Conservation (phyloP, 129 eudicot species). For the Calendula officinalis region DNA sequence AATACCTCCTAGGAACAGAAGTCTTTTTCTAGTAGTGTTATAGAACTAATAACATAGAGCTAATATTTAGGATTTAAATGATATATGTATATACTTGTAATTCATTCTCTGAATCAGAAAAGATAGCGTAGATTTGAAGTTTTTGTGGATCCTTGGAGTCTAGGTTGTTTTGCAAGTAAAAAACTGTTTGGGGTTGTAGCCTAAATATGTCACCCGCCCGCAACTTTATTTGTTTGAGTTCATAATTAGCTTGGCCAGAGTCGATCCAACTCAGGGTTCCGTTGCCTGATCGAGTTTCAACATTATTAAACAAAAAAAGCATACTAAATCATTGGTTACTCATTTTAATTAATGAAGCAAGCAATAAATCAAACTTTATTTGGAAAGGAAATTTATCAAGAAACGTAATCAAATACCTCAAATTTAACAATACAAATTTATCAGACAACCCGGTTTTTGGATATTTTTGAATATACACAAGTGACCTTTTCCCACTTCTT, state of each 20-base stretch:
- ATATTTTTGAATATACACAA: no score
- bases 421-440: no score
- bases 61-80: background rate
- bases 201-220: constrained; percentile 55
- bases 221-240: constrained; percentile 15
- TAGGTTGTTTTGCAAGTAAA: constrained; percentile 53
- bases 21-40: no score
- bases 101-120: constrained; percentile 35
- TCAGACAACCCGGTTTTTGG: no score
- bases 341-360: no score
- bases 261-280: constrained; percentile 50
- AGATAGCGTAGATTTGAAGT: constrained; percentile 60
- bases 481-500: no score
- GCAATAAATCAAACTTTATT: no score
- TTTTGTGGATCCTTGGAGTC: constrained; percentile 34
- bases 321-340: no score
- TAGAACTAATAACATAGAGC: background rate
- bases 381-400: no score
- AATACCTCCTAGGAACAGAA: no score
- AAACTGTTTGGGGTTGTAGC: constrained; percentile 42
- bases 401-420: no score
- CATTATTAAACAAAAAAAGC: no score
- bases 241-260: constrained; percentile 26
- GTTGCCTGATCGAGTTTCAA: constrained; percentile 36
- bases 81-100: constrained; percentile 26